Percentiles rank a stretch among this genome's conserved stretches.
phyloP scores from a whole-genome alignment of 768 basidiomycete species.

The Cytidiella melzeri region DNA sequence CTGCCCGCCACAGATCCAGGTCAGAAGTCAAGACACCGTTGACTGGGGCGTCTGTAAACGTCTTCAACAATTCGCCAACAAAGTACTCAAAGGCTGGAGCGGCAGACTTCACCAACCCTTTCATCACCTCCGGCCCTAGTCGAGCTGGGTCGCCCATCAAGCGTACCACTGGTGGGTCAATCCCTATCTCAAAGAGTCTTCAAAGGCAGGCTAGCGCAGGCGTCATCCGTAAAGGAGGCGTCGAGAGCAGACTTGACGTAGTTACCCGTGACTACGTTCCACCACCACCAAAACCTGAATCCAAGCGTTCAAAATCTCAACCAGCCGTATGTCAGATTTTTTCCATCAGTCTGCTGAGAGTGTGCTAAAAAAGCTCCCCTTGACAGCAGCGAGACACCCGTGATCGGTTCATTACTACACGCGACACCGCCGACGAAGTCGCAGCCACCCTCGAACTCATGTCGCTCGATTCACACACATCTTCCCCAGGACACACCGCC shows the following conservation, averaged over 20 bases:
- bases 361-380: too few relatives aligned
- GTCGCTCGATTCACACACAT: conserved; percentile 47
- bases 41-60: conserved; percentile 37
- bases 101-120: conserved; percentile 54
- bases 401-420: conserved; percentile 70
- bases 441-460: conserved; percentile 62
- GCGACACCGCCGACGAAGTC: conserved; percentile 45
- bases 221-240: conserved; percentile 69
- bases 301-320: conserved; percentile 70
- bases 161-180: conserved; percentile 40
- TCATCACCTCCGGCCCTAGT: conserved; percentile 34
- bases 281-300: conserved; percentile 44
- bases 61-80: conserved; percentile 22
- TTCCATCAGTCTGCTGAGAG: too few relatives aligned
- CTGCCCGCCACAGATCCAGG: conserved; percentile 40
- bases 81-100: conserved; percentile 25
- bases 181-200: conserved; percentile 46
- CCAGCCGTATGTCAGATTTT: conserved; percentile 54
- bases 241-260: conserved; percentile 73
- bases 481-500: conserved; percentile 74
- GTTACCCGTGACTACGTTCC: conserved; percentile 74
- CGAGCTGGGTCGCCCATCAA: conserved; percentile 62
- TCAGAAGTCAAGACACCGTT: conserved; percentile 46
- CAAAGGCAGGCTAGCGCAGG: conserved; percentile 60
- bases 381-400: conserved; percentile 44